These are phyloP conservation scores for Clitoria ternatea DNA, from an alignment of 306 rosid species.

Conservation along the genomic window DNA sequence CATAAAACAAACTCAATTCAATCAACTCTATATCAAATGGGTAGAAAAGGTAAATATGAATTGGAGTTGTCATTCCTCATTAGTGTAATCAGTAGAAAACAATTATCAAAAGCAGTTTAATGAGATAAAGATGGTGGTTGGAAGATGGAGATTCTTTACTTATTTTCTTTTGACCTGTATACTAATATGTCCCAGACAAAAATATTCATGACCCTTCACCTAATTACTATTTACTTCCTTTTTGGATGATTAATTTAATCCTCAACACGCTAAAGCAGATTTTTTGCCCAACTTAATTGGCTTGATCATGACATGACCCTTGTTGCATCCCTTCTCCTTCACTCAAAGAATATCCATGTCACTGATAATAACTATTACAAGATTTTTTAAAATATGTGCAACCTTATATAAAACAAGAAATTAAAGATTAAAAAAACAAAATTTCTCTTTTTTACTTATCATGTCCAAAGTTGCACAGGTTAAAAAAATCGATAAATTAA, in stretches of 20 bases:
- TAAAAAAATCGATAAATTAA: no score
- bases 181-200: background rate
- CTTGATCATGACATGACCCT: slow-evolving; percentile 16
- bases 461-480: no score
- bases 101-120: background rate
- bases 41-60: background rate
- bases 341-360: slow-evolving; percentile 17
- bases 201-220: slow-evolving; percentile 15
- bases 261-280: background rate
- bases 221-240: background rate
- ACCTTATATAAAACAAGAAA: no score
- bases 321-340: background rate
- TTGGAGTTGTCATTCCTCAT: background rate
- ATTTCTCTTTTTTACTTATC: no score
- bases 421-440: no score
- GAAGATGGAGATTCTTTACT: slow-evolving; percentile 22
- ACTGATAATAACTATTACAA: background rate
- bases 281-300: background rate
- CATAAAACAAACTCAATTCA: background rate
- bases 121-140: slow-evolving; percentile 12
- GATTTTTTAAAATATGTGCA: no score
- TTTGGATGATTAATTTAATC: background rate
- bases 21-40: background rate
- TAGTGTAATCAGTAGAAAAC: background rate
- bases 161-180: background rate